Conservation (phyloP, 306 rosid genomes). For the Vigna unguiculata region DNA sequence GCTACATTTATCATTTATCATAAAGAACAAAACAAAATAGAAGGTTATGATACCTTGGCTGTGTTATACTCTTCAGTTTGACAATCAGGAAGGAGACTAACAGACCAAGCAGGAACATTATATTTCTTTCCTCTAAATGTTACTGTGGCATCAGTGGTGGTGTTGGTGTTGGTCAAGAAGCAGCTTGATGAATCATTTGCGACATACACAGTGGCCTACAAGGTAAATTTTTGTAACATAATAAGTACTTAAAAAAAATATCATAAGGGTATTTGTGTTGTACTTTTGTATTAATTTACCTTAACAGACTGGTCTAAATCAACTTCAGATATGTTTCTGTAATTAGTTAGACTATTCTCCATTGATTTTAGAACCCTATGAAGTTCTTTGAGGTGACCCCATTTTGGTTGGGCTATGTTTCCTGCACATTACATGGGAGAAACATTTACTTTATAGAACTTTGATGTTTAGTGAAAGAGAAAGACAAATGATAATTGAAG, state of each 20-base stretch:
- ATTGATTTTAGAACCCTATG: constrained; percentile 57
- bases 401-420: constrained; percentile 65
- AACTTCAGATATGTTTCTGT: constrained; percentile 43
- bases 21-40: too few relatives aligned
- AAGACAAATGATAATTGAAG: too few relatives aligned
- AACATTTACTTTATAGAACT: too few relatives aligned
- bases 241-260: background rate
- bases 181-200: constrained; percentile 54
- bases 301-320: constrained; percentile 50
- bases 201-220: constrained; percentile 50
- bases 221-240: background rate
- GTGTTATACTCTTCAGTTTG: constrained; percentile 53
- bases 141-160: constrained; percentile 44
- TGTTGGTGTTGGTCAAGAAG: constrained; percentile 54
- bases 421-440: too few relatives aligned
- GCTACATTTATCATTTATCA: too few relatives aligned
- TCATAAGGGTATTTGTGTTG: background rate
- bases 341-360: constrained; percentile 49
- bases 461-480: too few relatives aligned
- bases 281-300: constrained; percentile 29
- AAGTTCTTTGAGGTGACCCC: constrained; percentile 66
- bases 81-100: constrained; percentile 64
- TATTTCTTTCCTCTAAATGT: constrained; percentile 47
- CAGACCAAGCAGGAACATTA: constrained; percentile 71
- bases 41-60: too few relatives aligned